Base-by-base conservation (phyloP, 2,329 filamentous ascomycete species). In the Paraphaeosphaeria sporulosa region DNA sequence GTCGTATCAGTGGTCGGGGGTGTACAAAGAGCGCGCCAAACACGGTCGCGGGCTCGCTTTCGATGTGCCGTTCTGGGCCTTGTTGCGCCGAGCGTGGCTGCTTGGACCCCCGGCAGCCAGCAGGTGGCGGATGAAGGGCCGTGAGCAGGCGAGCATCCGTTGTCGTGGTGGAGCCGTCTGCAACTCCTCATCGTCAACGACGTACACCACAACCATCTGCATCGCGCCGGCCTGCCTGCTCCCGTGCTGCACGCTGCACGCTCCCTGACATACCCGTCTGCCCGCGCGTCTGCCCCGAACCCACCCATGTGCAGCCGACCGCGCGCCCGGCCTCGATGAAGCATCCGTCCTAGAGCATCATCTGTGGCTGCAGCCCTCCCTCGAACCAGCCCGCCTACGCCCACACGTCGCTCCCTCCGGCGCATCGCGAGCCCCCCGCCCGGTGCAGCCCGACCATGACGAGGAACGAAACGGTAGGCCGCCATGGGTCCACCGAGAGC, bases 401-500 rank as follows among this genome's bases (percentile, higher is more conserved):
- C 63, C 62, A 56, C 58, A 43, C 40, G 48, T 47, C 40, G 46
- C 43, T 53, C 58, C 48, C 54, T 60, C 66, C 56, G 58, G 61
- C 65, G 61, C 63, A 65, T 63, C 61, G 64, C 66, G 61, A 58
- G 60, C 52, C 53, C 42, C 21, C 44, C 54, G 59, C 62, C 56
- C 59, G 46, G 51, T 47, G 48, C 61, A 58, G 64, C 64, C 65
- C 54, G 65, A 71, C 53, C 52, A 91, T 92, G 89, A 86, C 88
- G 80, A 86, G 85, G 79, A 86, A 89, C 81, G 88, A 90, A 76
- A 81, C 82, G 71, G 79, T 79, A 71, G 83, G 83, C 79, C 89
- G 88, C 80, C 86, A 89, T 84, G 88, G 85, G 81, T 89, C 88
- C 65, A 81, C 84, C 66, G 87, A 87, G 80, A 88, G 86, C 83